phyloP scores from a whole-genome alignment of 495 filamentous ascomycete species.

The Tirmania nivea region DNA sequence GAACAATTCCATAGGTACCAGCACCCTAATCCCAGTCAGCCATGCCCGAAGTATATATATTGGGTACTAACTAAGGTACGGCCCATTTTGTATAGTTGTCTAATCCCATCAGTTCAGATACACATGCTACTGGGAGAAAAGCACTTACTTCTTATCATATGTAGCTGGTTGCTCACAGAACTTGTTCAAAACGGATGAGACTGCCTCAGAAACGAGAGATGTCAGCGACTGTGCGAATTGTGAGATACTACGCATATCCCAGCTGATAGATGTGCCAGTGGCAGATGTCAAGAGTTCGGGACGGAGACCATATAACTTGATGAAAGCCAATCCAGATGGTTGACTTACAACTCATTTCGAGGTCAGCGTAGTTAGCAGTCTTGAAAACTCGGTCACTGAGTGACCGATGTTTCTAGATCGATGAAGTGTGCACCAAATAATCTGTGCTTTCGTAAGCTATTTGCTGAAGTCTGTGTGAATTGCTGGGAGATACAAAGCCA shows the following conservation, averaged over 20 bases:
- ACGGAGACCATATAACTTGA: too few species aligned
- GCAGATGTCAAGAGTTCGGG: too few species aligned
- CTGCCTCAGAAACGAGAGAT: conserved; percentile 24
- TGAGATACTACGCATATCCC: not conserved
- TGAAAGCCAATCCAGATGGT: too few species aligned
- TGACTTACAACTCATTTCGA: conserved; percentile 12
- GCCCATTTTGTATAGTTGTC: conserved; percentile 74
- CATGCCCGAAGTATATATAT: not conserved
- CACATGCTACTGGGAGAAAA: not conserved
- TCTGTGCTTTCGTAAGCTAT: too few species aligned
- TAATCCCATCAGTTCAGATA: conserved; percentile 17
- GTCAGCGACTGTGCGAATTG: not conserved
- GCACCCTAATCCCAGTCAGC: conserved; percentile 33
- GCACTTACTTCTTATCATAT: conserved; percentile 83
- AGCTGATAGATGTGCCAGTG: not conserved
- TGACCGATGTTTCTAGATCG: not conserved
- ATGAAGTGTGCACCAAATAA: too few species aligned
- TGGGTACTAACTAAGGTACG: conserved; percentile 38
- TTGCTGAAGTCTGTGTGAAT: too few species aligned
- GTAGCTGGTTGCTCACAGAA: conserved; percentile 91
- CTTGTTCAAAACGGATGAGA: conserved; percentile 87
- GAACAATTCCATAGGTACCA: conserved; percentile 94
- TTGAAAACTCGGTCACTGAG: not conserved
- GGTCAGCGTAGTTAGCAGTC: not conserved
- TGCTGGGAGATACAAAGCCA: too few species aligned